Conservation (phyloP, 768 basidiomycete species). For the Termitomyces sp. region DNA sequence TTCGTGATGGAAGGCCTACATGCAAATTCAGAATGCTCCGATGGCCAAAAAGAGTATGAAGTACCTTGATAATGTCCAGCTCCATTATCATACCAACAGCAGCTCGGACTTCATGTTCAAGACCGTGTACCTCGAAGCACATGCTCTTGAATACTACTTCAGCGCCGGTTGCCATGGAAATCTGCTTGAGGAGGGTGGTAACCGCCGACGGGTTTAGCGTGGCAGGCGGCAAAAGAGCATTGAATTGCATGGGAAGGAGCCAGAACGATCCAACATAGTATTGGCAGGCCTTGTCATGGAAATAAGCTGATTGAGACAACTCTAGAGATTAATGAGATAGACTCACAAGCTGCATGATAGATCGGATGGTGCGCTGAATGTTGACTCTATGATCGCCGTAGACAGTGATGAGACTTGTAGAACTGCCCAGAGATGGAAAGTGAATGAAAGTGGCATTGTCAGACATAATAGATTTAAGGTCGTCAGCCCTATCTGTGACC, state of each 20-base stretch:
- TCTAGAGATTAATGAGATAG: neutral
- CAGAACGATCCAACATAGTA: conserved; percentile 97
- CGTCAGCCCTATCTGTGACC: conserved; percentile 93
- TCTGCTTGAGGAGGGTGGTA: conserved; percentile 79
- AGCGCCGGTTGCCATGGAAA: conserved; percentile 83
- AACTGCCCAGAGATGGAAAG: conserved; percentile 89
- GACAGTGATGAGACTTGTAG: conserved; percentile 89
- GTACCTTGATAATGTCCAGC: conserved; percentile 86
- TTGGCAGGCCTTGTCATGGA: conserved; percentile 70
- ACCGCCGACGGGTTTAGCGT: conserved; percentile 81
- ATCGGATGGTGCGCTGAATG: conserved; percentile 90
- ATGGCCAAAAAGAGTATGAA: conserved; percentile 10
- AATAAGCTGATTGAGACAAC: neutral
- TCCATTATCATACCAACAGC: conserved; percentile 87
- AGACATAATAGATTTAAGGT: conserved; percentile 87
- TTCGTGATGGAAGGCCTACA: conserved; percentile 90
- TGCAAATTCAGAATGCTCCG: neutral
- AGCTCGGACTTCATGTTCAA: conserved; percentile 85
- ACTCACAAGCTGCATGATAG: conserved; percentile 91
- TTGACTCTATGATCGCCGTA: conserved; percentile 93
- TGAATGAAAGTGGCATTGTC: conserved; percentile 97
- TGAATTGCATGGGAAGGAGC: conserved; percentile 92
- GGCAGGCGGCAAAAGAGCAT: conserved; percentile 81
- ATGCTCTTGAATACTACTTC: conserved; percentile 97
- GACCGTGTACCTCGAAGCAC: conserved; percentile 96